Evolutionary conservation across 2,329 filamentous ascomycete species (phyloP), one percentile per base, ranked within the genome.

Genomic region (Proliferodiscus dingleyae): DNA sequence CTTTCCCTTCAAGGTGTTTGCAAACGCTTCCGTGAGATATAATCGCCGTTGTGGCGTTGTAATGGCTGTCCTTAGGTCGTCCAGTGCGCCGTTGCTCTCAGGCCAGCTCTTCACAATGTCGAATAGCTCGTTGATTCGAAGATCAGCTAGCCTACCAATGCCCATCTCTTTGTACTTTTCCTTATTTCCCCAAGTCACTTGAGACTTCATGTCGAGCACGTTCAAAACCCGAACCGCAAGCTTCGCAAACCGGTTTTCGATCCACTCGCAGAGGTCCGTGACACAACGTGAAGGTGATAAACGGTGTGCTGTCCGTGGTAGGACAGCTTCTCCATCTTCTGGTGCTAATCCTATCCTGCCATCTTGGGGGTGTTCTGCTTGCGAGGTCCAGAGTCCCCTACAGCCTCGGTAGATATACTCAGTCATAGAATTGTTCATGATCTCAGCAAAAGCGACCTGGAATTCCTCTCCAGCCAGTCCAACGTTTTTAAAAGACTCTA

Each of bases 31-130:
- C 2, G 85, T 89, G 8, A 93, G 71, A 53, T 86, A 75, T 16
- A 85, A 70, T 41, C 88, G 83, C 26, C 81, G 77, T 45, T 81
- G 77, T 3, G 84, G 75, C 1, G 83, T 82, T 9, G 80, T 85
- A 23, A 88, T 77, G 37, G 83, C 81, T 43, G 82, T 77, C 50
- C 83, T 76, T 51, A 91, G 76, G 60, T 93, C 88, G 23, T 87
- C 77, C 2, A 93, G 73, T 1, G 83, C 88, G 2, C 83, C 82
- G 44, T 76, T 73, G 54, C 83, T 88, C 28, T 74, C 66, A 3
- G 87, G 85, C 87, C 87, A 93, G 46, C 77, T 73, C 46, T 86
- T 74, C 37, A 89, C 81, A 59, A 91, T 89, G 59, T 90, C 85
- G 58, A 89, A 91, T 8, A 93, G 70, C 59, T 89, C 81, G 6